A percentile compares a stretch with the other conserved stretches of the same genome.
phyloP scores from a whole-genome alignment of 805 yeast genomes.

The Suhomyces canberraensis region DNA sequence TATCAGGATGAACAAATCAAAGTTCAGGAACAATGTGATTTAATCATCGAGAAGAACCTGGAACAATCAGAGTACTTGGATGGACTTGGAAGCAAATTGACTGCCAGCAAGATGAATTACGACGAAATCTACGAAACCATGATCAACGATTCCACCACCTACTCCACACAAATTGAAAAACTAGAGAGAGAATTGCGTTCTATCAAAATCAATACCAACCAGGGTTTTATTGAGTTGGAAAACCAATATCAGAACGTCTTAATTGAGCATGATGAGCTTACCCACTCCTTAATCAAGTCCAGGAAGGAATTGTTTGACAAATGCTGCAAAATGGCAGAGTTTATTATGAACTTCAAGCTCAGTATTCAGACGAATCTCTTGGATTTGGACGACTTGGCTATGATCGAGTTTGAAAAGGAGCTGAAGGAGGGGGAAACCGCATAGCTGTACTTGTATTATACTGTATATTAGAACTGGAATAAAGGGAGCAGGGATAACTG shows the following conservation, averaged over 20 bases:
- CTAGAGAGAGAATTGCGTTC: conserved; percentile 55
- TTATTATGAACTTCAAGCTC: conserved; percentile 61
- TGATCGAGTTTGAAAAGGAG: conserved; percentile 31
- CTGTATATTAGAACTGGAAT: no score
- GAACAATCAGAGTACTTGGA: conserved; percentile 59
- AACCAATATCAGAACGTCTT: conserved; percentile 47
- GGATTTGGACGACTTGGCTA: conserved; percentile 49
- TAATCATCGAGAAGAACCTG: conserved; percentile 49
- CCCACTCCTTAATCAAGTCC: conserved; percentile 44
- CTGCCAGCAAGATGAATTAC: conserved; percentile 48
- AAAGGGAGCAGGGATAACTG: no score
- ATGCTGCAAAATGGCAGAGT: conserved; percentile 56
- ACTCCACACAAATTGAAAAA: conserved; percentile 63
- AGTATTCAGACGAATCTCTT: conserved; percentile 64
- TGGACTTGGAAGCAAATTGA: conserved; percentile 52
- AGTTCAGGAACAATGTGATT: conserved; percentile 58
- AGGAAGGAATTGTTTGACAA: conserved; percentile 50
- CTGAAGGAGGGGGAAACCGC: conserved; percentile 2
- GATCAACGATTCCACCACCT: conserved; percentile 49
- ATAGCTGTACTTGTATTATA: no score
- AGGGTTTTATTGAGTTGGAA: conserved; percentile 47
- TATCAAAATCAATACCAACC: conserved; percentile 46
- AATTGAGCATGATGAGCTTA: conserved; percentile 50
- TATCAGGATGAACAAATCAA: conserved; percentile 56
- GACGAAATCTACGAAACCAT: conserved; percentile 56